Evolutionary conservation across 2,329 filamentous ascomycete species (phyloP).

Genomic region (Pestalotiopsis sp.): DNA sequence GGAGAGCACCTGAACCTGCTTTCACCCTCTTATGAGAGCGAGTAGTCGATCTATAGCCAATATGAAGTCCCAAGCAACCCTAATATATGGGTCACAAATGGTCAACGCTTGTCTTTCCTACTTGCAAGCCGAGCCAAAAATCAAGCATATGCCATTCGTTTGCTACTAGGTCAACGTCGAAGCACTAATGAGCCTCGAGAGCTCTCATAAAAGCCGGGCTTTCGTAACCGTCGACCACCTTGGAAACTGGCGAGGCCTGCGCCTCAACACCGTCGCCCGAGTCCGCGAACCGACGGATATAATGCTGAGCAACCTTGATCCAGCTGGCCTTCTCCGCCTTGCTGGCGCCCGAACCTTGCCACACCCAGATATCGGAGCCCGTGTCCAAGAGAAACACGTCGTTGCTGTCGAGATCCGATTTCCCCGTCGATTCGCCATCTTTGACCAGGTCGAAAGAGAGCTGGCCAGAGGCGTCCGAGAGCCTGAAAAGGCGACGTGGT

Average conservation of each 20-base stretch:
- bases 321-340: conserved; percentile 60
- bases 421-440: conserved; percentile 48
- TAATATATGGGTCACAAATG: too few relatives aligned
- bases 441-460: conserved; percentile 62
- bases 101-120: too few relatives aligned
- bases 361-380: conserved; percentile 64
- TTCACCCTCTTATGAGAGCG: too few relatives aligned
- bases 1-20: too few relatives aligned
- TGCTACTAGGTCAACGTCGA: background rate
- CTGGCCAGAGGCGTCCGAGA: conserved; percentile 60
- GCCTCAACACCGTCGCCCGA: conserved; percentile 33
- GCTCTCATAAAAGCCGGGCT: conserved; percentile 53
- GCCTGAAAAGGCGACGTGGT: conserved; percentile 47
- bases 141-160: background rate
- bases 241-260: conserved; percentile 54
- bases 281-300: conserved; percentile 46
- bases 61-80: too few relatives aligned
- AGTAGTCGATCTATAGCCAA: too few relatives aligned
- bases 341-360: conserved; percentile 64
- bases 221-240: conserved; percentile 60
- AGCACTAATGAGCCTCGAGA: conserved; percentile 31
- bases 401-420: conserved; percentile 54
- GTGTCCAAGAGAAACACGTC: conserved; percentile 67
- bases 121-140: background rate
- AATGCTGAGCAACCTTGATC: conserved; percentile 61